Conservation (phyloP, 345 rosid species). For the Abelmoschus esculentus region DNA sequence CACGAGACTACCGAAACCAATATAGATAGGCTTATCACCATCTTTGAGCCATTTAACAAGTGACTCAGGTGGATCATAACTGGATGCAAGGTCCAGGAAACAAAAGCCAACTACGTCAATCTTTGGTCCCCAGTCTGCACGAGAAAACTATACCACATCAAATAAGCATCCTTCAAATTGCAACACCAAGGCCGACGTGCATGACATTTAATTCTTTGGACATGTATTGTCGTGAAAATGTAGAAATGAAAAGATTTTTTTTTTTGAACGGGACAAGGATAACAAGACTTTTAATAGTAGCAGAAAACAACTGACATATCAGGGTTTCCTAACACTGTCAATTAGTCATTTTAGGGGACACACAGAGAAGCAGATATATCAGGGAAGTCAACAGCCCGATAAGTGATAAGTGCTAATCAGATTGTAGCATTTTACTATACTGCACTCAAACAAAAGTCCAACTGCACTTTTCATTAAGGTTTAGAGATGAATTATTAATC, state of each 20-base stretch:
- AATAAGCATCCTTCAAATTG: conserved; percentile 2
- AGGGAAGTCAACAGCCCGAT: not conserved
- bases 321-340: not conserved
- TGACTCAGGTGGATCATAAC: conserved; percentile 45
- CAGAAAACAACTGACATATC: not conserved
- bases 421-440: not conserved
- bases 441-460: not conserved
- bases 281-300: not conserved
- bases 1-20: conserved; percentile 74
- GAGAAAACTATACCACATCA: not conserved
- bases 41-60: conserved; percentile 43
- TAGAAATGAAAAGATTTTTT: not conserved
- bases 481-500: not conserved
- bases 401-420: not conserved
- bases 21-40: conserved; percentile 50
- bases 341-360: not conserved
- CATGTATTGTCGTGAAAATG: not conserved
- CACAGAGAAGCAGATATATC: not conserved
- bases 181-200: not conserved
- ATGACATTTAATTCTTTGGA: not conserved
- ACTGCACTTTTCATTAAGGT: not conserved
- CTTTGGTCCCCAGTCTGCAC: conserved; percentile 61
- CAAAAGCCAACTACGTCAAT: conserved; percentile 66
- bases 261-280: not conserved
- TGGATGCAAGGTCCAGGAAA: conserved; percentile 65